Evolutionary conservation across 805 yeast species (phyloP), one percentile per base, ranked within the genome.

Genomic region (Pichia eremophila): DNA sequence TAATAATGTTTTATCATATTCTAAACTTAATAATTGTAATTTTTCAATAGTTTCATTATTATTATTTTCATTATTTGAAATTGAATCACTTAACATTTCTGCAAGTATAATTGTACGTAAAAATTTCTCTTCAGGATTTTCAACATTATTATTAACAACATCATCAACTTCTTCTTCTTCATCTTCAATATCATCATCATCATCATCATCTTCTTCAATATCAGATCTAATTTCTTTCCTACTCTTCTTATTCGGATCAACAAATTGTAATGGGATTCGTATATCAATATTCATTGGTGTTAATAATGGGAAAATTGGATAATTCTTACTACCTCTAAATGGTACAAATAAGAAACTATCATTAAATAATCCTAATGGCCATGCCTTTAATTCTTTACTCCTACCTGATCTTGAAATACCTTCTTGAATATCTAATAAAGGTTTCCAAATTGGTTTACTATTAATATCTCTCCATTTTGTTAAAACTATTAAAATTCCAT

Each of bases 291-390:
- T 96, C 11, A 88, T 74, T 1, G 95, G 91, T 48, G 89, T 71
- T 0, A 96, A 85, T 44, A 93, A 66, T 14, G 98, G 98, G 58
- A 87, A 80, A 4, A 79, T 77, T 0, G 97, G 97, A 64, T 83
- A 83, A 38, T 47, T 47, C 32, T 69, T 68, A 5, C 71, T 70
- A 22, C 89, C 90, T 64, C 85, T 84, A 51, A 87, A 75, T 19
- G 87, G 73, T 45, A 88, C 73, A 63, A 95, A 86, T 53, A 77
- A 79, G 56, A 89, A 75, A 50, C 79, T 77, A 50, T 85, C 89
- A 44, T 73, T 74, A 49, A 78, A 75, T 36, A 86, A 65, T 3
- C 96, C 95, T 45, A 91, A 69, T 22, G 97, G 97, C 97, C 97
- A 89, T 54, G 83, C 81, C 46, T 74, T 73, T 64, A 87, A 78